Evolutionary conservation across 2,329 filamentous ascomycete species (phyloP), one percentile per base, ranked within the genome.

Genomic region (Cryphonectria nitschkei): DNA sequence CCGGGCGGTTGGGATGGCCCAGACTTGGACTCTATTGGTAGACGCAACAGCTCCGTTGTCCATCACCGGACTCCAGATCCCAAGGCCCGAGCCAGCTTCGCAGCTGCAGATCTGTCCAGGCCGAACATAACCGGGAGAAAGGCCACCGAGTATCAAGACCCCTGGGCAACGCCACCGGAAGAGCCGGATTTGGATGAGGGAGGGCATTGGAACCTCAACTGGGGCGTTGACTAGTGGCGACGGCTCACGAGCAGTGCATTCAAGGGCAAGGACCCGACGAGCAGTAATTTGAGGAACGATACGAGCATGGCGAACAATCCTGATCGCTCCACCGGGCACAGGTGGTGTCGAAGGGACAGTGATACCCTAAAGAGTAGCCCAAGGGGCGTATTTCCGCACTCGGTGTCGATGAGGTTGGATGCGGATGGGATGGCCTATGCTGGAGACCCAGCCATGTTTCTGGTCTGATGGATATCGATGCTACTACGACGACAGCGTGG

Each of bases 1-100:
- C 65, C 29, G 5, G 67, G 63, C 32, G 68, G 85, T 43, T 86
- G 84, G 81, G 85, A 84, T 46, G 87, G 87, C 74, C 88, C 91
- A 73, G 88, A 90, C 72, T 79, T 82, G 65, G 79, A 80, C 64
- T 79, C 34, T 34, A 34, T 68, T 32, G 61, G 60, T 61, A n/a
- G 34, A 58, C n/a, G 41, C 66, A 29, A 54, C 22, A 56, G 56
- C 68, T 67, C 73, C 34, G 73, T 74, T 29, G 68, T 77, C 71
- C 34, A 69, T 62, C 61, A 64, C 67, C 22, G 71, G 69, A 29
- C 41, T 46, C 41, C 63, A 14, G 63, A 50, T 22, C 63, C 56
- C 64, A 68, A 56, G 62, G 68, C 29, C 63, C 70, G 37, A 64
- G 26, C 67, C 58, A 69, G 54, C 65, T 72, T 62, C 54, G 73